Evolutionary conservation across 1,284 basidiomycete genomes (phyloP).

Genomic region (Trametes sp.): DNA sequence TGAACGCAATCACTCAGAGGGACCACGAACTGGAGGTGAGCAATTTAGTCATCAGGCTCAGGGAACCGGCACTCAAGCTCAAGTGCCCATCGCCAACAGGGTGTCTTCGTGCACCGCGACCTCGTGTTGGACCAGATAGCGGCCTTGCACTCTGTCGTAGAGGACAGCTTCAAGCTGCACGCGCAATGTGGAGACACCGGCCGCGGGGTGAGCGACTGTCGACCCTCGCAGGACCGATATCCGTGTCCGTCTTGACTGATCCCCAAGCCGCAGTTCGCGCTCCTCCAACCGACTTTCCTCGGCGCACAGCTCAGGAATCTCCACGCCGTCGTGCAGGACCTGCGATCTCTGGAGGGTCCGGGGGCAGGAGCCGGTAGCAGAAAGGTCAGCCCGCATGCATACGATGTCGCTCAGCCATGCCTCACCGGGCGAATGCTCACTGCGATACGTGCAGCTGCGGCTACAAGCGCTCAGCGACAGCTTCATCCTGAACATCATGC

Average conservation of each 20-base stretch:
- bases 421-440: too few species aligned
- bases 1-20: background rate
- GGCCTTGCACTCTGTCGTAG: background rate
- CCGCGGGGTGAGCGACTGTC: background rate
- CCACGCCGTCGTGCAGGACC: background rate
- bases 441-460: too few species aligned
- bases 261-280: background rate
- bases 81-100: background rate
- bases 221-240: background rate
- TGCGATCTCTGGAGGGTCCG: background rate
- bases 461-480: background rate
- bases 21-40: background rate
- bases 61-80: too few species aligned
- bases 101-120: background rate
- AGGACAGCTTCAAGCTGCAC: slow-evolving; percentile 2
- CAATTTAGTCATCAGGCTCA: too few species aligned
- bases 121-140: background rate
- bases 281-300: background rate
- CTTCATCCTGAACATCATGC: background rate
- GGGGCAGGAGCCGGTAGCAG: background rate
- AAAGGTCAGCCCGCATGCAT: background rate
- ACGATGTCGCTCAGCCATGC: too few species aligned
- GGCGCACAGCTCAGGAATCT: background rate
- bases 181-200: background rate
- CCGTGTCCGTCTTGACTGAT: background rate